Base-by-base conservation (phyloP, 805 yeast genomes). In the Candida easanensis region DNA sequence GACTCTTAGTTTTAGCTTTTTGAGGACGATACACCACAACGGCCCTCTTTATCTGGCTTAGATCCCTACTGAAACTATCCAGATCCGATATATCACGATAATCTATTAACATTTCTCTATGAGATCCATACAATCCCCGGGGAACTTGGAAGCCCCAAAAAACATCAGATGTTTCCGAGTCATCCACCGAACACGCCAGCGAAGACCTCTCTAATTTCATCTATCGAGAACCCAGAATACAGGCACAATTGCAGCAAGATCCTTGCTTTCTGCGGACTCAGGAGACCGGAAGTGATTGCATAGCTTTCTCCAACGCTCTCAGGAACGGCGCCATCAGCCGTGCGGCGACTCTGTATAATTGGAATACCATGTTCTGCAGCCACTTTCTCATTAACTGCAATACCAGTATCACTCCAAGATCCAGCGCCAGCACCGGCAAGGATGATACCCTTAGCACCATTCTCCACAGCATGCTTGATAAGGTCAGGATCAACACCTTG, bases 391-490 rank as follows among this genome's bases (percentile, higher is more conserved):
- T 74, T 76, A 4, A 79, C 74, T 3, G 49, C 55, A 6, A 68
- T 70, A 16, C 79, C 71, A 62, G 78, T 58, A 14, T n/a, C 15
- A 8, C 51, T 51, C 53, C 54, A 49, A 3, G 83, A 76, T 1
- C 88, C 88, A 2, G 86, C 84, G 19, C 88, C 88, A 76, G 79
- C 70, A 4, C 84, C 79, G 0, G 86, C 88, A 38, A 80, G 64
- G 3, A 81, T 77, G 20, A 81, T 57, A 9, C 85, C 88, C 30
- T 69, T 65, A 25, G 73, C 73, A 19, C 62, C 59, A 38, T 68
- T 61, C 21, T 68, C 66, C 16, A 74, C 66, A 0, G 76, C 69
- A 19, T 74, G 46, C 14, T 64, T 65, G 11, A 79, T 62, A 17
- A 80, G 49, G 30, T 68, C 65, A 23, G 73, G 61, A 42, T 73